Percentiles rank a stretch among this genome's conserved stretches.
Conservation (phyloP, 2,329 filamentous ascomycete species). For the Fusarium mangiferae region DNA sequence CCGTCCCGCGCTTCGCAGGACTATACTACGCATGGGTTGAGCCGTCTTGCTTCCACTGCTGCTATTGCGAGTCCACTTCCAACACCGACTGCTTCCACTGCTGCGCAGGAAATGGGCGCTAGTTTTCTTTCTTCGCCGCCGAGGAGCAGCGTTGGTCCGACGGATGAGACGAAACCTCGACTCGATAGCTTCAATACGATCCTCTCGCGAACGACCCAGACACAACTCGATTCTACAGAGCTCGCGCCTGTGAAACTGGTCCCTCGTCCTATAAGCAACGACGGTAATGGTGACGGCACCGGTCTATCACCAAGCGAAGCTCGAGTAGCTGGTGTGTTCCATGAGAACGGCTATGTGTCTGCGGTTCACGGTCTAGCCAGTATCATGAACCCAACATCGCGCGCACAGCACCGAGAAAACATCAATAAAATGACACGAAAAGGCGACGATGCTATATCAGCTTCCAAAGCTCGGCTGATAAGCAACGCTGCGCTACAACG, state of each 20-base stretch:
- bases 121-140: slow-evolving; percentile 44
- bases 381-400: slow-evolving; percentile 48
- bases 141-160: slow-evolving; percentile 42
- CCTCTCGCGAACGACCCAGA: slow-evolving; percentile 32
- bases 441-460: slow-evolving; percentile 43
- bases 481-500: slow-evolving; percentile 50
- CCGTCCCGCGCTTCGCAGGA: slow-evolving; percentile 36
- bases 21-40: slow-evolving; percentile 43
- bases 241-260: slow-evolving; percentile 32
- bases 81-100: slow-evolving; percentile 40
- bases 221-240: slow-evolving; percentile 24
- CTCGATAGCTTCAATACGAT: slow-evolving; percentile 41
- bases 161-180: slow-evolving; percentile 40
- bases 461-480: slow-evolving; percentile 49
- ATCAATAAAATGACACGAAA: slow-evolving; percentile 44
- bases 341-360: slow-evolving; percentile 49
- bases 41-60: slow-evolving; percentile 44
- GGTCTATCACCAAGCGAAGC: slow-evolving; percentile 49
- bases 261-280: slow-evolving; percentile 43
- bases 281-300: slow-evolving; percentile 43
- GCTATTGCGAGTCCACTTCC: slow-evolving; percentile 45
- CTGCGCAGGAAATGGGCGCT: slow-evolving; percentile 43
- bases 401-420: slow-evolving; percentile 44
- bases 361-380: slow-evolving; percentile 50
- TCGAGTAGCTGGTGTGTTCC: slow-evolving; percentile 49